Base-by-base conservation (phyloP, 2,329 filamentous ascomycete genomes). In the Trichoderma sp. region DNA sequence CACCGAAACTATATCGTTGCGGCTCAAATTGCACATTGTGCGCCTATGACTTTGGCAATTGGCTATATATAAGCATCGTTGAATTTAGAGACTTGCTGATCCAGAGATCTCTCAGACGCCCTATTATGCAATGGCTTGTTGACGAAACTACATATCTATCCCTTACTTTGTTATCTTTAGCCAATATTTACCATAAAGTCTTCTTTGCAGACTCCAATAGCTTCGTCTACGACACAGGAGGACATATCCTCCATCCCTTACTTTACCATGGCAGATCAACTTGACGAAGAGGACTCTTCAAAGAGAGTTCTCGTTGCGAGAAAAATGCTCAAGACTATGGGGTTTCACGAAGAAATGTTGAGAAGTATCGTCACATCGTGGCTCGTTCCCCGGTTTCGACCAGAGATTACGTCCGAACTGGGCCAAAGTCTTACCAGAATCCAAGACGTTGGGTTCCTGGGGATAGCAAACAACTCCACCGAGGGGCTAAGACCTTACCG, bases 331-430 rank as follows among this genome's bases (percentile, higher is more conserved):
- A 50, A 68, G 3, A 66, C 55, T 0, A 53, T 72, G 43, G 72
- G 69, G 1, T 39, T 64, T 8, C 71, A 59, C 17, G 63, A 65
- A 11, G 72, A 73, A 7, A 73, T 69, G 57, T 13, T 72, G 11
- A 53, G 72, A 47, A 57, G 70, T 12, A 57, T 64, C 2, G 47
- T 73, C 28, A 73, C 71, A 36, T 55, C 71, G n/a, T 65, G 71
- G 32, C 71, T 73, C 11, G 70, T 72, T n/a, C 72, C 72, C 8
- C 55, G 43, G n/a, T 68, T 72, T 20, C 63, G 32, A 61, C 64
- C 72, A 4, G 55, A 59, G 20, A 69, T 73, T 32, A 55, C n/a
- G 9, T 17, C 50, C 5, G 64, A 71, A 11, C 23, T 36, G 8
- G 34, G 17, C 2, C 32, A 57, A 15, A 28, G 32, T 17, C 26